Conservation (phyloP, 2,329 filamentous ascomycete genomes). For the Phyllosticta citrichinensis region DNA sequence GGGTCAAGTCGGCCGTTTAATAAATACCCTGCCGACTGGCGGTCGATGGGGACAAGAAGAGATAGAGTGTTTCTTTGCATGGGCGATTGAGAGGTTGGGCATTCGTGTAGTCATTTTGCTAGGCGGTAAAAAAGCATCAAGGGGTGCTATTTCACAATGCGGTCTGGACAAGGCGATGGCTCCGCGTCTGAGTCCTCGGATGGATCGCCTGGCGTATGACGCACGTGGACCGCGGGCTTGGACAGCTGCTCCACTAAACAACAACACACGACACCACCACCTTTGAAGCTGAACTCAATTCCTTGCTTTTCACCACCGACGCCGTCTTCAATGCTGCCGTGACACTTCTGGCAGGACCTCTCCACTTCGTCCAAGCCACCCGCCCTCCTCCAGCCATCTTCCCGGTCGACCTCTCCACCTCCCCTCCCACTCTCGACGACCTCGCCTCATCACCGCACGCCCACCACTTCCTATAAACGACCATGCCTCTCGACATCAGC, state of each 20-base stretch:
- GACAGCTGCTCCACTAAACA: not conserved
- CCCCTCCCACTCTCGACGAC: not conserved
- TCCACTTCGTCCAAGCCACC: not conserved
- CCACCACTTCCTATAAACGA: not conserved
- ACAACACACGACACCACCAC: not conserved
- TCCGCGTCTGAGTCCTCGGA: not conserved
- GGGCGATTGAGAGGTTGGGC: not conserved
- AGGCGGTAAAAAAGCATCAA: not conserved
- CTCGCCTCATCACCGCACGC: not conserved
- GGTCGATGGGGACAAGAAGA: not conserved
- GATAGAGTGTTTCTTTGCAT: not conserved
- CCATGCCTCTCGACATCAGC: constrained; percentile 26
- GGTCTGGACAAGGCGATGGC: not conserved
- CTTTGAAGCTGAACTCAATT: not conserved
- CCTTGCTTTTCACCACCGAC: not conserved
- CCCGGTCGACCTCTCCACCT: not conserved
- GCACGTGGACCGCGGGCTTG: not conserved
- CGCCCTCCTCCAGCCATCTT: not conserved
- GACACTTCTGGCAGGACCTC: not conserved
- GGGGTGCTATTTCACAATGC: not conserved
- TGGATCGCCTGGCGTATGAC: not conserved
- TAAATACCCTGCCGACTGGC: constrained; percentile 11
- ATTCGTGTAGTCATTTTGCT: not conserved
- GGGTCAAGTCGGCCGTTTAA: constrained; percentile 10
- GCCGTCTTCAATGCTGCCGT: not conserved